These are phyloP conservation scores for Microcyclospora pomicola DNA, from an alignment of 2,329 filamentous ascomycete species.

Conservation along the genomic window DNA sequence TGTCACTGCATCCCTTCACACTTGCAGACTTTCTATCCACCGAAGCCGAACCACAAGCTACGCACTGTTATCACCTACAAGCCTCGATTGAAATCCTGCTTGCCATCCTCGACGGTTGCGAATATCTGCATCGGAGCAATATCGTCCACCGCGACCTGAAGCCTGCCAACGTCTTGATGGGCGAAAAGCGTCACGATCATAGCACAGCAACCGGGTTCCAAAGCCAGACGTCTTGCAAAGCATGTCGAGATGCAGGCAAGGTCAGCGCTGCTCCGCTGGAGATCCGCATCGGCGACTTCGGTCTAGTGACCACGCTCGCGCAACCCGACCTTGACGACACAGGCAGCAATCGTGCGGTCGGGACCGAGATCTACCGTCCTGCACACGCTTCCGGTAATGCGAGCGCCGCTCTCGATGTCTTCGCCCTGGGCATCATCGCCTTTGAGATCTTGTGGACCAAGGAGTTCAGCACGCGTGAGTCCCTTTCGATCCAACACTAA, in stretches of 20 bases:
- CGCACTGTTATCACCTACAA: slow-evolving; percentile 49
- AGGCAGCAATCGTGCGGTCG: slow-evolving; percentile 28
- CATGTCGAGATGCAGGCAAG: slow-evolving; percentile 24
- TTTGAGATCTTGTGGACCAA: slow-evolving; percentile 43
- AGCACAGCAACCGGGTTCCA: slow-evolving; percentile 3
- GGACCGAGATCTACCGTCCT: slow-evolving; percentile 50
- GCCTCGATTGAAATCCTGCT: slow-evolving; percentile 45
- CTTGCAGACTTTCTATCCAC: slow-evolving; percentile 41
- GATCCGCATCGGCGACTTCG: slow-evolving; percentile 55
- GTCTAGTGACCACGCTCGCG: slow-evolving; percentile 45
- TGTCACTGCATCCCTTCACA: slow-evolving; percentile 51
- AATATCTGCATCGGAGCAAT: slow-evolving; percentile 47
- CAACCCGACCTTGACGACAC: slow-evolving; percentile 11
- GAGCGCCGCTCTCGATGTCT: slow-evolving; percentile 42
- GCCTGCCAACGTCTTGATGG: slow-evolving; percentile 54
- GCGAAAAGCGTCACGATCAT: slow-evolving; percentile 24
- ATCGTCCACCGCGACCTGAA: slow-evolving; percentile 56
- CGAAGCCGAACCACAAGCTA: slow-evolving; percentile 7
- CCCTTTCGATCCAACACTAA: neutral
- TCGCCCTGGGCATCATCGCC: slow-evolving; percentile 46
- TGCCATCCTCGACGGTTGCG: slow-evolving; percentile 47
- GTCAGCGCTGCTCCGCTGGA: slow-evolving; percentile 11
- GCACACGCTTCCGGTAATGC: slow-evolving; percentile 23
- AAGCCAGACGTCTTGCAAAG: slow-evolving; percentile 22
- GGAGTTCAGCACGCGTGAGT: slow-evolving; percentile 32